Evolutionary conservation across 2,329 filamentous ascomycete species (phyloP).

Genomic region (Pseudopyricularia javanii): DNA sequence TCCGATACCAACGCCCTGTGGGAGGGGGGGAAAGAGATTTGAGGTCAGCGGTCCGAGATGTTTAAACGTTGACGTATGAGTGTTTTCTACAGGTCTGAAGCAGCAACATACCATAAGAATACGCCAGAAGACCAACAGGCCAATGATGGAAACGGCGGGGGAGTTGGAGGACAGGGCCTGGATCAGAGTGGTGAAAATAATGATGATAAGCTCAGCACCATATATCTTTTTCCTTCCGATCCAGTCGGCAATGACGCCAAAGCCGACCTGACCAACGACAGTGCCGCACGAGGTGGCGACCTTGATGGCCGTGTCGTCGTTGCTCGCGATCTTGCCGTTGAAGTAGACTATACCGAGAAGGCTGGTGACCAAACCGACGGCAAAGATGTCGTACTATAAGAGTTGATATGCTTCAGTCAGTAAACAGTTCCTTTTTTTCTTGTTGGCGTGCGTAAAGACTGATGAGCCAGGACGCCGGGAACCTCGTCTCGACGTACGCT

Average conservation of each 20-base stretch:
- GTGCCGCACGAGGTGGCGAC: slow-evolving; percentile 74
- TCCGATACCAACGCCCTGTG: slow-evolving; percentile 51
- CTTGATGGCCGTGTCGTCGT: slow-evolving; percentile 72
- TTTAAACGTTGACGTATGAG: neutral
- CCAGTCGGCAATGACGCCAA: slow-evolving; percentile 66
- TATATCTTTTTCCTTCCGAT: slow-evolving; percentile 40
- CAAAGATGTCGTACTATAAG: slow-evolving; percentile 60
- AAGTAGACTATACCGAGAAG: slow-evolving; percentile 76
- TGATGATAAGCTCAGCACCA: slow-evolving; percentile 67
- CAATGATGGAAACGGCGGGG: slow-evolving; percentile 48
- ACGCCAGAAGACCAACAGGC: slow-evolving; percentile 69
- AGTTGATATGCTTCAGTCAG: neutral
- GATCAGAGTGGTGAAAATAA: slow-evolving; percentile 66
- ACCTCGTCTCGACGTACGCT: slow-evolving; percentile 26
- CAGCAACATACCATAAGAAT: slow-evolving; percentile 52
- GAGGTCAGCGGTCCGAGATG: neutral
- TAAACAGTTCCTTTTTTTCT: no score
- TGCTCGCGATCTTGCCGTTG: slow-evolving; percentile 46
- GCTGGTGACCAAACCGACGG: slow-evolving; percentile 57
- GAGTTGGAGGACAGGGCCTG: slow-evolving; percentile 56
- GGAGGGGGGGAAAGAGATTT: neutral
- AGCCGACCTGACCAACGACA: slow-evolving; percentile 69
- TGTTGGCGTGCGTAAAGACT: no score
- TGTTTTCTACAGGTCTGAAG: neutral
- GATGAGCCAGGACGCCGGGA: no score